Evolutionary conservation across 352 stramenopile species (phyloP), one percentile per base, ranked within the genome.

Genomic region (Phytopythium oedochilum): DNA sequence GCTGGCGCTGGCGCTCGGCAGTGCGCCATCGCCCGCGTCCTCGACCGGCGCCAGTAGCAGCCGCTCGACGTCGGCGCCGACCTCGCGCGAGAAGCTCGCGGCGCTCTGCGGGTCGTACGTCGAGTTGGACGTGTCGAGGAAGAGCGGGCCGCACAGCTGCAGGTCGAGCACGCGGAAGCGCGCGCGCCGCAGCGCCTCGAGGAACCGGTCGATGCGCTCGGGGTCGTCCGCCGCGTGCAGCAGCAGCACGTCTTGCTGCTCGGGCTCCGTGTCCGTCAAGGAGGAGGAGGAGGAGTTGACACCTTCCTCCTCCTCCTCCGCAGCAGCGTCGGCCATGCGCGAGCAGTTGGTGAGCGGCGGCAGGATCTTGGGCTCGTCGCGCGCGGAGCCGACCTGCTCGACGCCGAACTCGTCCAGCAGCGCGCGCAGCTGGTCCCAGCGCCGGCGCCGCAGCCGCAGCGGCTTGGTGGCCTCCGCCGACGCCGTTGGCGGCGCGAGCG

Each of bases 71-170:
- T 86, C 78, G 9, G 67, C 65, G 1, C 63, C 70, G 17, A 89
- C 74, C 6, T 78, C 60, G 23, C 75, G 70, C 6, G 71, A 71
- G 58, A 87, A 89, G 23, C 70, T 83, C 32, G 64, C 75, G 22
- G 66, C 26, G 55, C 61, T 81, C 36, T 76, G 64, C 2, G 74
- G 73, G 32, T 89, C 74, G n/a, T 87, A 56, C n/a, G 75, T 89
- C 40, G 71, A 82, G 52, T 87, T 71, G 1, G 73, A 81, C 26
- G 69, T 83, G 46, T 89, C 73, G 2, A 89, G 61, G 48, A 89
- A 89, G 34, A 89, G 55, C 28, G 75, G 75, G 0, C 75, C 75
- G 43, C 78, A 84, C 28, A 47, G 77, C 57, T 89, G 78, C 43
- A 80, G 59, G 54, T 89, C 78, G 7, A 71, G 47, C 48, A 89